Evolutionary conservation across 768 basidiomycete genomes (phyloP), one percentile per base, ranked within the genome.

Genomic region (Daedaleopsis nitida): DNA sequence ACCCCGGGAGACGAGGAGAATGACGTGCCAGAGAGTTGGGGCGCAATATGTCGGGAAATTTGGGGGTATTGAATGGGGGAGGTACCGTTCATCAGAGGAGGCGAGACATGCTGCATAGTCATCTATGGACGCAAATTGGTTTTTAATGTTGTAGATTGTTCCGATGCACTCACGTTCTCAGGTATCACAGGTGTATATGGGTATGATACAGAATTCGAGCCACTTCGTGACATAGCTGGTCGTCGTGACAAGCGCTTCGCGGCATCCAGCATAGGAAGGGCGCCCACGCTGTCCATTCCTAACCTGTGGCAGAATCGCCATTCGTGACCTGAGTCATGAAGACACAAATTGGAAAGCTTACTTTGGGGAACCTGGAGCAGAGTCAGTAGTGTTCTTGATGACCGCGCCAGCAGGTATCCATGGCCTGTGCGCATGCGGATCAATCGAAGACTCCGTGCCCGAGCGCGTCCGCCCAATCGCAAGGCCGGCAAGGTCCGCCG

Each of bases 51-150:
- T 11, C 73, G 76, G n/a, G 77, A 56, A 63, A 82, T 78, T 70
- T 76, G 73, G 38, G 83, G 83, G 77, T 86, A 84, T 78, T 79
- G 77, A 35, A 89, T 87, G 1, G 82, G 67, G 54, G 82, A 69
- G 19, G 37, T 65, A 44, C 79, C 76, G 60, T 77, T 83, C 24
- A 74, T 63, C 52, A 79, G 64, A 16, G 80, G 67, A 52, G 74
- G 70, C 24, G 74, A 73, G 65, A 73, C 55, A 62, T 74, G 72
- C 44, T 76, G 72, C 44, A 74, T 75, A 58, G 78, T 71, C 66
- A 71, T 71, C 74, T 81, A 64, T 48, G 48, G 19, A 49, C 62
- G 23, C 37, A 11, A 21, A 10, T 13, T 7, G 21, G 47, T 48
- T 5, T 21, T 8, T 19, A n/a, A 48, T 4, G 34, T n/a, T 66